Evolutionary conservation across 2,329 filamentous ascomycete genomes (phyloP), one percentile per base, ranked within the genome.

Genomic region (Nemania sp.): DNA sequence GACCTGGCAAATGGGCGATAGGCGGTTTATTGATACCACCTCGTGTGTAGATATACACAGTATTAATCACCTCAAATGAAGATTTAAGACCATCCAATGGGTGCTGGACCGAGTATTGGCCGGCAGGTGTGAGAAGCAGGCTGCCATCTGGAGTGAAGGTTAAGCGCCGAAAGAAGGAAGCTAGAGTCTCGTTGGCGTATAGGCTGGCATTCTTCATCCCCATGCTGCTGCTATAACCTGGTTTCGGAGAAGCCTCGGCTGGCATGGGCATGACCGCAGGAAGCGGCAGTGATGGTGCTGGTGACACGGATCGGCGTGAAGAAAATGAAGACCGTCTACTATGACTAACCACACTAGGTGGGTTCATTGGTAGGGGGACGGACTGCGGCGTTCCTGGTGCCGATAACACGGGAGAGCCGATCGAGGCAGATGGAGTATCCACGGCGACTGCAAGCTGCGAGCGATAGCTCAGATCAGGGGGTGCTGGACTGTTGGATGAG

Each of bases 1-100:
- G 93, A 1, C 94, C 94, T 0, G 94, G 94, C 6, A 99, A 80
- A 72, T 97, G 94, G 6, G 93, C 91, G 52, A 97, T 89, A 2
- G 94, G 94, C 1, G 94, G 91, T 70, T 95, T 97, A 75, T 97
- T 97, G 67, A 99, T 91, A 20, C 94, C 94, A 24, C 92, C 94
- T 64, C 94, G 82, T 0, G 93, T 97, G 72, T 99, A 99, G 49
- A 99, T 94, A 73, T 99, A 99, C 19, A 99, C 95, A 0, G 94
- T 99, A 68, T 99, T 99, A 64, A 89, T 91, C 46, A 97, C 82
- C 62, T 99, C 93, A 63, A 94, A 93, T 0, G 81, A 81, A 0
- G 84, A 80, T 70, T 92, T 96, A 2, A 79, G 75, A 43, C 82
- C 82, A 19, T 86, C 76, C 1, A 69, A 61, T 42, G 84, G 83